Conservation (phyloP, 2,329 filamentous ascomycete genomes). For the Fusarium secorum region DNA sequence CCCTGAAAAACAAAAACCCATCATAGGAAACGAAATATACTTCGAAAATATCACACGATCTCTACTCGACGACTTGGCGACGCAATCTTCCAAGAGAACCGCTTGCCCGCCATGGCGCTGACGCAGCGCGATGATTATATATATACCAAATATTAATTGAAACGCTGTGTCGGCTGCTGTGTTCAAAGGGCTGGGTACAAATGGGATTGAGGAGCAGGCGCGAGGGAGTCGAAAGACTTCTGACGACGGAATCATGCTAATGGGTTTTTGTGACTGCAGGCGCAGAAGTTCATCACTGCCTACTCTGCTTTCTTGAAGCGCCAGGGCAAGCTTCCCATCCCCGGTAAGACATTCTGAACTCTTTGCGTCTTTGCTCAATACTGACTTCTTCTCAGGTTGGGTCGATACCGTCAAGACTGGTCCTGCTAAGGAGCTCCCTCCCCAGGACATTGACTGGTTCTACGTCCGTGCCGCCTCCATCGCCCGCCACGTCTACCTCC, state of each 20-base stretch:
- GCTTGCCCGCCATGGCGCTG: slow-evolving; percentile 34
- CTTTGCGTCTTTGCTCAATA: neutral
- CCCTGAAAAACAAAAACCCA: slow-evolving; percentile 37
- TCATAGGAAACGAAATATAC: slow-evolving; percentile 14
- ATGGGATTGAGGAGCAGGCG: slow-evolving; percentile 67
- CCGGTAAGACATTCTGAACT: slow-evolving; percentile 66
- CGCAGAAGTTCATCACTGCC: slow-evolving; percentile 87
- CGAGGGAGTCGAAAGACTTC: slow-evolving; percentile 77
- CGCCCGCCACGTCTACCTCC: slow-evolving; percentile 98
- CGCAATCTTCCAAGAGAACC: slow-evolving; percentile 42
- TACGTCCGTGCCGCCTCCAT: slow-evolving; percentile 90
- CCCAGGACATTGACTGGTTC: slow-evolving; percentile 98
- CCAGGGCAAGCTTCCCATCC: slow-evolving; percentile 90
- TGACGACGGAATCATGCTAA: slow-evolving; percentile 79
- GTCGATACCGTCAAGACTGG: slow-evolving; percentile 99
- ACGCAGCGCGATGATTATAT: slow-evolving; percentile 26
- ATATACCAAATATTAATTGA: slow-evolving; percentile 4
- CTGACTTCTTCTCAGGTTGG: slow-evolving; percentile 71
- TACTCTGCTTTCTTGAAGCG: slow-evolving; percentile 93
- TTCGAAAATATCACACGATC: neutral
- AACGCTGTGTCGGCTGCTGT: slow-evolving; percentile 34
- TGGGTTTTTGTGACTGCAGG: slow-evolving; percentile 64
- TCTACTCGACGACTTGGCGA: slow-evolving; percentile 42
- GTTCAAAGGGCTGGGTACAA: slow-evolving; percentile 32
- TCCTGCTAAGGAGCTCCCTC: slow-evolving; percentile 94